Base-by-base conservation (phyloP, 306 rosid species). In the Nissolia schottii region DNA sequence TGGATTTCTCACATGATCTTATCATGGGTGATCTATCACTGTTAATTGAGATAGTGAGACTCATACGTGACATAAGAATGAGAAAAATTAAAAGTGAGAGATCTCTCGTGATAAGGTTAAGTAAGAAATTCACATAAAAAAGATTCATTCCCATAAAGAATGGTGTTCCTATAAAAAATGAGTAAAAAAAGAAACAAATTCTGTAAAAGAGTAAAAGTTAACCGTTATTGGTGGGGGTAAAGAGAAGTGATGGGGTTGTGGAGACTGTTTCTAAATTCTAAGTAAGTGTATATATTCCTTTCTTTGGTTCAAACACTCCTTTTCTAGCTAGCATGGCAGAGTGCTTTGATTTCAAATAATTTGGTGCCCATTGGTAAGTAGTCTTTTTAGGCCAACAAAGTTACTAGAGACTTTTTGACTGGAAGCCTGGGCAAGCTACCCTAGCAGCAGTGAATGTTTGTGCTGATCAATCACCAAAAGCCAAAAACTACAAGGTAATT, bases 351-450 rank as follows among this genome's bases (percentile, higher is more conserved):
- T 86, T 91, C 95, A 87, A 91, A 89, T 86, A 85, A 86, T 85
- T 80, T 84, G 86, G 86, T 91, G 82, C 73, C 72, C 89, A 88
- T 87, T 86, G 88, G 88, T 55, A 85, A 82, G 96, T 95, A 82
- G 96, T 95, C 99, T 91, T 95, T 95, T 91, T 88, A 91, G 96
- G 97, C 96, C 89, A 89, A 84, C 85, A 82, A 94, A 94, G 98
- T 72, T 86, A 71, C 79, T 79, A 84, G 79, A 80, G 72, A 71
- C 97, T 89, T 92, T 91, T 95, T 95, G 97, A 95, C 99, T 81
- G 82, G 80, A 80, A 78, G 61, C 73, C 62, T 63, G 38, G 38
- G 79, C 80, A 63, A 56, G 45, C n/a, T 13, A 43, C 18, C 64
- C 46, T 28, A 28, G 14, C 67, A 19, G 64, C 69, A 64, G 38